phyloP scores from a whole-genome alignment of 2,329 filamentous ascomycete species.

The Drechslera avenae region DNA sequence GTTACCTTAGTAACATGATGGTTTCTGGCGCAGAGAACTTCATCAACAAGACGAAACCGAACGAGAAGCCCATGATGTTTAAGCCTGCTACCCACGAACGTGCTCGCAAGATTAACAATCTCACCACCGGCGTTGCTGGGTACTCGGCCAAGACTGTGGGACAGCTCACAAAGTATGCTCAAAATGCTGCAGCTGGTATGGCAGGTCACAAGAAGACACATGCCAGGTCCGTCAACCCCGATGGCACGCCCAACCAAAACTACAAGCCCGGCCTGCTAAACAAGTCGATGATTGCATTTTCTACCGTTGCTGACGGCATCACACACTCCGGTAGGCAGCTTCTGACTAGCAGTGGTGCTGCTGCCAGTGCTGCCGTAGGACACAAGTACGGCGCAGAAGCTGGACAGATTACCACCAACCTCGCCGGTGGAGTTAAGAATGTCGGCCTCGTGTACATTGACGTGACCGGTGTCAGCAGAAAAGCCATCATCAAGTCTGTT shows the following conservation, averaged over 20 bases:
- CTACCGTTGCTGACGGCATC: constrained; percentile 90
- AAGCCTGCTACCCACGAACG: constrained; percentile 80
- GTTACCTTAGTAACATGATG: constrained; percentile 77
- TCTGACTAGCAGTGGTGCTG: constrained; percentile 72
- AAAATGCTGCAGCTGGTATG: constrained; percentile 83
- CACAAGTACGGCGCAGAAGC: constrained; percentile 90
- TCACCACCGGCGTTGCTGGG: constrained; percentile 78
- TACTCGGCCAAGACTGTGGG: constrained; percentile 87
- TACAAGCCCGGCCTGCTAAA: constrained; percentile 95
- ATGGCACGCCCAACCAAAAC: constrained; percentile 65
- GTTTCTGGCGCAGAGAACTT: constrained; percentile 79
- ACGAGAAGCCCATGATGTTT: constrained; percentile 83
- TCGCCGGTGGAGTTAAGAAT: constrained; percentile 91
- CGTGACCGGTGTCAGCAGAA: constrained; percentile 86
- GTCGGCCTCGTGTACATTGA: constrained; percentile 98
- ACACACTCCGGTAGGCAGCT: constrained; percentile 83
- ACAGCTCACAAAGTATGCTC: constrained; percentile 79
- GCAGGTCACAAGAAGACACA: constrained; percentile 65
- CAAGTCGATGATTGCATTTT: constrained; percentile 95
- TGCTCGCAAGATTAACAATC: constrained; percentile 86
- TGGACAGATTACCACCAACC: constrained; percentile 72
- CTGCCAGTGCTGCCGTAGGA: constrained; percentile 84
- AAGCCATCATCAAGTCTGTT: constrained; percentile 90
- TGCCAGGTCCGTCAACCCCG: constrained; percentile 68
- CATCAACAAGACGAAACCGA: constrained; percentile 78